A percentile compares a stretch with the other conserved stretches of the same genome.
phyloP scores from a whole-genome alignment of 2,329 filamentous ascomycete species.

The Monilinia vaccinii-corymbosi region DNA sequence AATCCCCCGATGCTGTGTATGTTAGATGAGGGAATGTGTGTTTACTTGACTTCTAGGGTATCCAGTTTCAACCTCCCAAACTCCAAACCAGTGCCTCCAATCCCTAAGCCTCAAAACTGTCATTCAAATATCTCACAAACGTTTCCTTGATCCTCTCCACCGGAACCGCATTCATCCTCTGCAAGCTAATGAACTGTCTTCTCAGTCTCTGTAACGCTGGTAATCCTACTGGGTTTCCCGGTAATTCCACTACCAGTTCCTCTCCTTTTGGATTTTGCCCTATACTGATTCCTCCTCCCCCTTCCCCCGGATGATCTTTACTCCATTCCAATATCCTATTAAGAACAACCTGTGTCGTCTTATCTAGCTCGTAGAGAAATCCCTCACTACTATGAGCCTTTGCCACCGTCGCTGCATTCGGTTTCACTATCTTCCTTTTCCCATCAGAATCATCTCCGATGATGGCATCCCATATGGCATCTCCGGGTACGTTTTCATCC shows the following conservation, averaged over 20 bases:
- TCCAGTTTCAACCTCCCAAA: slow-evolving; percentile 12
- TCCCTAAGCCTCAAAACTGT: slow-evolving; percentile 41
- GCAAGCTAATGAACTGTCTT: slow-evolving; percentile 68
- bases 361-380: slow-evolving; percentile 73
- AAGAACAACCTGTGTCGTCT: slow-evolving; percentile 68
- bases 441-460: slow-evolving; percentile 49
- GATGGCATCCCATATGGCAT: slow-evolving; percentile 66
- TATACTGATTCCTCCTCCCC: slow-evolving; percentile 44
- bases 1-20: too few species aligned
- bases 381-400: slow-evolving; percentile 55
- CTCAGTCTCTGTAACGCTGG: slow-evolving; percentile 70
- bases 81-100: background rate
- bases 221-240: slow-evolving; percentile 55
- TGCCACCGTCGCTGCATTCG: slow-evolving; percentile 67
- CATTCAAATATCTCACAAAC: slow-evolving; percentile 60
- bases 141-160: slow-evolving; percentile 49
- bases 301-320: slow-evolving; percentile 52
- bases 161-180: slow-evolving; percentile 55
- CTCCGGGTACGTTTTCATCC: slow-evolving; percentile 58
- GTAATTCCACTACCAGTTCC: slow-evolving; percentile 53
- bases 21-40: background rate
- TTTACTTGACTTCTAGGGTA: slow-evolving; percentile 8
- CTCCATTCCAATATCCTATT: slow-evolving; percentile 60
- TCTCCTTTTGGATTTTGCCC: slow-evolving; percentile 30
- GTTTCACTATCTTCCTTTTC: slow-evolving; percentile 53